Percentiles rank a stretch among this genome's conserved stretches.
Evolutionary conservation across 306 rosid genomes (phyloP).

Genomic region (Cicer cuneatum): DNA sequence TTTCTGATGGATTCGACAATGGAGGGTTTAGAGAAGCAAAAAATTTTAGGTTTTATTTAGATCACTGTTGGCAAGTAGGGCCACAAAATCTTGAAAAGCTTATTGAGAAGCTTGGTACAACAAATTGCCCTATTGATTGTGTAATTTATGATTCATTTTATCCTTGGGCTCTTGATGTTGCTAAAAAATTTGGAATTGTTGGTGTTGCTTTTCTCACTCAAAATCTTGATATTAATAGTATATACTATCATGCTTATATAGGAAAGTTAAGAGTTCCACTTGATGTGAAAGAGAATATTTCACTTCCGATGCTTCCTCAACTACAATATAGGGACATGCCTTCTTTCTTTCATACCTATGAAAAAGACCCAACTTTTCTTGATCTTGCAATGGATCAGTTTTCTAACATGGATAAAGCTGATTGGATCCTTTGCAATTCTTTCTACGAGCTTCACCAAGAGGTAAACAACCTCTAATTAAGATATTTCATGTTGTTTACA

Average conservation of each 20-base stretch:
- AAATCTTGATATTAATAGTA: constrained; percentile 24
- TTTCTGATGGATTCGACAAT: constrained; percentile 39
- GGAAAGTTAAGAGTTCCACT: constrained; percentile 26
- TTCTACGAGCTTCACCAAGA: constrained; percentile 24
- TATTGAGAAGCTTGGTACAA: constrained; percentile 25
- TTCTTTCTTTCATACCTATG: constrained; percentile 26
- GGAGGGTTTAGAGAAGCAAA: not conserved
- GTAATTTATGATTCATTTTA: constrained; percentile 32
- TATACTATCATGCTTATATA: constrained; percentile 26
- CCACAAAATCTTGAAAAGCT: constrained; percentile 18
- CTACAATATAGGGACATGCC: constrained; percentile 37
- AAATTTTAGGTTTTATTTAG: not conserved
- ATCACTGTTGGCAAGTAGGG: constrained; percentile 20
- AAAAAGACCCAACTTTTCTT: not conserved
- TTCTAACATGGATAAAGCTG: constrained; percentile 43
- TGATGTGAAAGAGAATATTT: constrained; percentile 8
- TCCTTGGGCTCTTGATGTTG: constrained; percentile 40
- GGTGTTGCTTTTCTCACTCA: constrained; percentile 39
- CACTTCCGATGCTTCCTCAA: constrained; percentile 17
- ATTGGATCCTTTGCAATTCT: constrained; percentile 41
- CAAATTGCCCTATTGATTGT: constrained; percentile 33
- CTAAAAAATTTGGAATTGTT: constrained; percentile 36
- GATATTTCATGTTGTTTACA: too few relatives aligned
- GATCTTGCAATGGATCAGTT: constrained; percentile 21
- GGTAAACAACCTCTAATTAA: not conserved